Base-by-base conservation (phyloP, 208 protist genomes). In the Leishmania mexicana region DNA sequence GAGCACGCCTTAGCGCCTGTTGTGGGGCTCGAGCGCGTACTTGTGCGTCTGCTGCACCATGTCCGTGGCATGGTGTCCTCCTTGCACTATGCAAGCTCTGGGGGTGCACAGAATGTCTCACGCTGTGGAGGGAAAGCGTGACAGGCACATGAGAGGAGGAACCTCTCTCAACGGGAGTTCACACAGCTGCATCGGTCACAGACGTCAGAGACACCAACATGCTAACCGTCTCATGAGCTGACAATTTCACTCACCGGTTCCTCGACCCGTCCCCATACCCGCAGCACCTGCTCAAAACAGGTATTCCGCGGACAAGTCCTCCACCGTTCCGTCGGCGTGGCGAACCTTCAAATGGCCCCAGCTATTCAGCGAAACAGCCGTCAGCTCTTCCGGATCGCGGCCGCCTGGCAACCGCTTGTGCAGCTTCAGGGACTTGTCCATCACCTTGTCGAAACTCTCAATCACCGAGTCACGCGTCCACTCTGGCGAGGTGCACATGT, bases 261-360 rank as follows among this genome's bases (percentile, higher is more conserved):
- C 62, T 17, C n/a, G 5, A 10, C 42, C 19, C 3, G 0, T 51
- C 40, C 40, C 38, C 17, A 10, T 28, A 65, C n/a, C n/a, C 24
- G 60, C 60, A 17, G 60, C 38, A 17, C 31, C 72, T n/a, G 3
- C 45, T 76, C 72, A 95, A 79, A 93, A 93, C 7, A 95, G 81
- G 77, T 95, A 95, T 6, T 95, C 92, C 19, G 92, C 88, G 1
- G 80, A 53, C 15, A 95, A 86, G 7, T 79, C 87, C 47, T 93
- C 89, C 64, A 90, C 83, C 10, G 70, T 67, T 35, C 89, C 88
- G 62, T 90, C 79, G 21, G 80, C 71, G 70, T 86, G 79, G 62
- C 81, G 78, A 53, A 96, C 89, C 7, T 49, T 85, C 62, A 96
- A 83, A 65, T 93, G 89, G 5, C 92, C 92, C 89, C 88, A 94